Conservation (phyloP, 2,329 filamentous ascomycete species). For the Aspergillus hortae region DNA sequence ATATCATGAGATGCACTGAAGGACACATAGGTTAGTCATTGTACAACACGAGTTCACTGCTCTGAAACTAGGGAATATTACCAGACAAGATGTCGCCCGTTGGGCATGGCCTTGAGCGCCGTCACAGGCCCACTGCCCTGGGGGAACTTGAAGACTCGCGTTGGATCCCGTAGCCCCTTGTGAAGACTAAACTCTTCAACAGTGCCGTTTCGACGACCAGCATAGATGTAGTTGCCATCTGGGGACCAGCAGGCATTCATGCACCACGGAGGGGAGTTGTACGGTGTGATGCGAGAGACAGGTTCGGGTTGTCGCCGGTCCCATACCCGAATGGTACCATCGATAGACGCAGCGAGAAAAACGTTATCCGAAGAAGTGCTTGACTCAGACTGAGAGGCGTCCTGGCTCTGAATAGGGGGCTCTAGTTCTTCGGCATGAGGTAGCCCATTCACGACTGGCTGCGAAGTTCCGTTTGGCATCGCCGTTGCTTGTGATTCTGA, state of each 20-base stretch:
- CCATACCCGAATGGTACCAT: constrained; percentile 48
- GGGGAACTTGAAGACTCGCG: constrained; percentile 81
- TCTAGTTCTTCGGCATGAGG: constrained; percentile 42
- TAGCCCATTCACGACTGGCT: constrained; percentile 38
- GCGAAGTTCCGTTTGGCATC: constrained; percentile 22
- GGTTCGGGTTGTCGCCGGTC: constrained; percentile 65
- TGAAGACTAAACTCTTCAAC: constrained; percentile 93
- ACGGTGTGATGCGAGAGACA: constrained; percentile 72
- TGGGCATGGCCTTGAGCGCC: constrained; percentile 84
- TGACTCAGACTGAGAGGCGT: constrained; percentile 29
- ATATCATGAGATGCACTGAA: constrained; percentile 91
- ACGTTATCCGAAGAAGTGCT: constrained; percentile 63
- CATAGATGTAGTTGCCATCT: constrained; percentile 93
- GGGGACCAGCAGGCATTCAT: constrained; percentile 97
- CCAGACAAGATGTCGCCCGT: constrained; percentile 88
- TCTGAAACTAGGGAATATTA: constrained; percentile 36
- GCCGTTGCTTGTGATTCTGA: constrained; percentile 16
- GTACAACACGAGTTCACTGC: not conserved
- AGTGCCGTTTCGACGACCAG: constrained; percentile 81
- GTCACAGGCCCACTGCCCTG: constrained; percentile 85
- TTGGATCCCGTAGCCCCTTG: constrained; percentile 69
- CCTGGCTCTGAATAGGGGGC: constrained; percentile 21
- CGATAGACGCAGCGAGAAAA: constrained; percentile 71
- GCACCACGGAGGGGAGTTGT: constrained; percentile 87
- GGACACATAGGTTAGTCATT: not conserved